Percentiles rank a stretch among this genome's conserved stretches.
Conservation (phyloP, 805 yeast species). For the Blastobotrys terrestris region DNA sequence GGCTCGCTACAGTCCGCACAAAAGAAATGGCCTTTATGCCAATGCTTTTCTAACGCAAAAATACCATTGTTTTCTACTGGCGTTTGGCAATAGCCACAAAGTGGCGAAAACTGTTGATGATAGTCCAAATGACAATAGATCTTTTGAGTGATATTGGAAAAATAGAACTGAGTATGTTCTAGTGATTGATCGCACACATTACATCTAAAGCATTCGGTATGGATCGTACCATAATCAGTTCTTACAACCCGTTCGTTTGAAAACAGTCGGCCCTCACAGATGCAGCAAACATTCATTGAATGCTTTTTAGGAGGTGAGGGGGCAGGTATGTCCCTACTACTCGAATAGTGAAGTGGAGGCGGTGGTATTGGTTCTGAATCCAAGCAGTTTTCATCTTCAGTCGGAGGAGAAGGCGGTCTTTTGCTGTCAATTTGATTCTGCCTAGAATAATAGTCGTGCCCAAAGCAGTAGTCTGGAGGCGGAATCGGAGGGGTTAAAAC, state of each 20-base stretch:
- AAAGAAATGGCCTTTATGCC: conserved; percentile 30
- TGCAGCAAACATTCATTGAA: conserved; percentile 15
- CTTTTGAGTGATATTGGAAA: conserved; percentile 7
- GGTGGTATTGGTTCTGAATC: not conserved
- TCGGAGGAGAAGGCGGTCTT: not conserved
- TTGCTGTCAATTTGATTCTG: no score
- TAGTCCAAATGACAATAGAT: conserved; percentile 31
- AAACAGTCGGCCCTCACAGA: conserved; percentile 30
- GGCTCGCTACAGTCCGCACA: conserved; percentile 29
- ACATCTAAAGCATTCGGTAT: conserved; percentile 22
- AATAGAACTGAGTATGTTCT: conserved; percentile 23
- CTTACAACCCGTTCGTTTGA: conserved; percentile 19
- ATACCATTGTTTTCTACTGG: conserved; percentile 28
- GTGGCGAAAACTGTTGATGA: conserved; percentile 28
- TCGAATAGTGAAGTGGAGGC: not conserved
- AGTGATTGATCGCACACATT: conserved; percentile 17
- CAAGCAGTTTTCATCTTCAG: not conserved
- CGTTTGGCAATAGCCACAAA: conserved; percentile 26
- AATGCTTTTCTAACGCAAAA: conserved; percentile 25
- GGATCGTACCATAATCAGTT: conserved; percentile 21
- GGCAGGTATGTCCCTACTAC: not conserved
- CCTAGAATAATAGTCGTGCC: not conserved
- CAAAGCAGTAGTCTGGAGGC: not conserved
- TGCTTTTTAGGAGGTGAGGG: conserved; percentile 5
- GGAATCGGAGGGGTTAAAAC: not conserved